A percentile compares a stretch with the other conserved stretches of the same genome.
Conservation (phyloP, 2,329 filamentous ascomycete genomes). For the Talaromyces amestolkiae region DNA sequence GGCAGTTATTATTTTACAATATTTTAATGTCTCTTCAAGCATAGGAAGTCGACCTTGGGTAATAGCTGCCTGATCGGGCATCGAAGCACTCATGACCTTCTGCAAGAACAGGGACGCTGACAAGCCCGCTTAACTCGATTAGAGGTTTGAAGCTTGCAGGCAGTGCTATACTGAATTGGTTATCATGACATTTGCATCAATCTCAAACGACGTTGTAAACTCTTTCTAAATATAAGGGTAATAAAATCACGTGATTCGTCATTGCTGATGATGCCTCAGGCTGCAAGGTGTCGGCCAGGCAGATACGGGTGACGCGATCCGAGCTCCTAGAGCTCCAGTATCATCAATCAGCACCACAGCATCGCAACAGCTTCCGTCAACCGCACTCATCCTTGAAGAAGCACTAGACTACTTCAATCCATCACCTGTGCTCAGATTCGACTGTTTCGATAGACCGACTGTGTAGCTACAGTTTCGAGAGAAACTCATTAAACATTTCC, state of each 20-base stretch:
- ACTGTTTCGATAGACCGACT: neutral
- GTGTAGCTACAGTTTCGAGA: neutral
- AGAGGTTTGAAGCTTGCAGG: neutral
- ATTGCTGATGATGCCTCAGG: slow-evolving; percentile 2
- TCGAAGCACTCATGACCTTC: neutral
- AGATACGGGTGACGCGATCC: slow-evolving; percentile 19
- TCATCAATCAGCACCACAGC: neutral
- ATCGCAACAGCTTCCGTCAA: slow-evolving; percentile 9
- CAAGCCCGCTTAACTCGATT: neutral
- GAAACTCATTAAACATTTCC: neutral
- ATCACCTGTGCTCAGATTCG: neutral
- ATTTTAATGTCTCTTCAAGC: neutral
- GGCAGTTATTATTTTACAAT: neutral
- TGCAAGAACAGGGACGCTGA: neutral
- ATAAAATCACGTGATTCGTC: slow-evolving; percentile 5
- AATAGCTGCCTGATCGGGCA: slow-evolving; percentile 21
- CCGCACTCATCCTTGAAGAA: neutral
- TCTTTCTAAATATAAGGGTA: neutral
- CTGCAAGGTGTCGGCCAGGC: slow-evolving; percentile 9
- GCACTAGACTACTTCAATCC: neutral
- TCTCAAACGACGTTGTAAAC: neutral
- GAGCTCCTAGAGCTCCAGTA: slow-evolving; percentile 14
- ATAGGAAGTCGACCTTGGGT: neutral
- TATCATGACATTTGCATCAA: neutral
- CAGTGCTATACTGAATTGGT: neutral